phyloP scores from a whole-genome alignment of 1,284 basidiomycete species.

The Leccinum cinnamomeum region DNA sequence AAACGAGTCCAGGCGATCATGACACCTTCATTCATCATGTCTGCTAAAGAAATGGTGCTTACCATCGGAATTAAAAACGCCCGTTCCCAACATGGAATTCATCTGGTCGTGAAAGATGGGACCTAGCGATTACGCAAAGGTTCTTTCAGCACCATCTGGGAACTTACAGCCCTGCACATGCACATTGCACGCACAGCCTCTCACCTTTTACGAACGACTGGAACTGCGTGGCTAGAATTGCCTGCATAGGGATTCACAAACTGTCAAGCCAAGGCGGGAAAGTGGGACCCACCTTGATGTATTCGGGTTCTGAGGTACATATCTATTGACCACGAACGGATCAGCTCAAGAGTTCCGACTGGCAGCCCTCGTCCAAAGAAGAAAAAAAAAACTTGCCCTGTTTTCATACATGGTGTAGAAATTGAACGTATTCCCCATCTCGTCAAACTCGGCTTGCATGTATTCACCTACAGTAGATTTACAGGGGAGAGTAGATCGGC shows the following conservation, averaged over 20 bases:
- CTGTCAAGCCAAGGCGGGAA: not conserved
- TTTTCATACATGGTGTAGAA: constrained; percentile 35
- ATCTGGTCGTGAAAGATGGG: constrained; percentile 28
- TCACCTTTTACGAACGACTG: constrained; percentile 45
- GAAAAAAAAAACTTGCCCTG: constrained; percentile 23
- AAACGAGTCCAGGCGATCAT: not conserved
- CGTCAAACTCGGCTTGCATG: constrained; percentile 17
- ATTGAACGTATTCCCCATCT: constrained; percentile 35
- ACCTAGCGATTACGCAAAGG: constrained; percentile 13
- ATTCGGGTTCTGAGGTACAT: constrained; percentile 41
- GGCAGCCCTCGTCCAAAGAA: not conserved
- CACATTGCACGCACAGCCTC: not conserved
- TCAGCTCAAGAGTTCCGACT: not conserved
- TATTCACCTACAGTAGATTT: constrained; percentile 27
- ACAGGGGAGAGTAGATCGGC: not conserved
- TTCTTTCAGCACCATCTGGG: constrained; percentile 5
- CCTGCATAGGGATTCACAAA: constrained; percentile 21
- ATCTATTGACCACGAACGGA: constrained; percentile 17
- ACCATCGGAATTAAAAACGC: constrained; percentile 65
- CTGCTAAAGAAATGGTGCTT: constrained; percentile 6
- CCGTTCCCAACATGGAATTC: constrained; percentile 46
- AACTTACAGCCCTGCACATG: not conserved
- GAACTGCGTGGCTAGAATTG: constrained; percentile 41
- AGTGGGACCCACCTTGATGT: constrained; percentile 37
- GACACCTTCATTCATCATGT: not conserved